Percentiles rank a stretch among this genome's conserved stretches.
Conservation (phyloP, 106 monocot species). For the Platanthera zijinensis region DNA sequence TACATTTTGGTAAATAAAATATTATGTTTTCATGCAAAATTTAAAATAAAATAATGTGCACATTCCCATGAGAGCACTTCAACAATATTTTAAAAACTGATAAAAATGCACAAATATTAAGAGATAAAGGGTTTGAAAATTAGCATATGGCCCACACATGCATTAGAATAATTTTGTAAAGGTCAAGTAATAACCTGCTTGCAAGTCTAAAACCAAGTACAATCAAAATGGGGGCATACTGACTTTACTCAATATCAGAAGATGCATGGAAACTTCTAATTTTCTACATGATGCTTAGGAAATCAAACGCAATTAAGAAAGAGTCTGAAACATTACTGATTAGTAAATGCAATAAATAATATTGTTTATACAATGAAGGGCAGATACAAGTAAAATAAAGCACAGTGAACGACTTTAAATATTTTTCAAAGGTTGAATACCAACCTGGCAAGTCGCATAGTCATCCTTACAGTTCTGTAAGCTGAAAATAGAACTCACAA, state of each 20-base stretch:
- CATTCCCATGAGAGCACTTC: no score
- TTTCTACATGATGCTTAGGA: not conserved
- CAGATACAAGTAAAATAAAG: not conserved
- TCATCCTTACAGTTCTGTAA: slow-evolving; percentile 78
- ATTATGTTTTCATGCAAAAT: no score
- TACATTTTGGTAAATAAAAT: no score
- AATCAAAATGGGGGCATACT: not conserved
- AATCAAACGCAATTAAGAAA: not conserved
- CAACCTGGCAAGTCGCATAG: slow-evolving; percentile 76
- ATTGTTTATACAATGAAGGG: not conserved
- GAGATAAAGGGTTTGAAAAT: no score
- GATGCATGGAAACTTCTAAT: no score
- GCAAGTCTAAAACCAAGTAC: not conserved
- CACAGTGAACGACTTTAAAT: not conserved
- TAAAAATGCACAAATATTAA: no score
- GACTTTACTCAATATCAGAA: not conserved
- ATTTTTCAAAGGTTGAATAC: not conserved
- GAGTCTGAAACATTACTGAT: not conserved
- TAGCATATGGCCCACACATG: no score
- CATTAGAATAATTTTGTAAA: not conserved
- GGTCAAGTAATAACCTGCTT: not conserved
- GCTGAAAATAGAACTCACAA: slow-evolving; percentile 27
- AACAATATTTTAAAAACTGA: no score
- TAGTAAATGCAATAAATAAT: not conserved
- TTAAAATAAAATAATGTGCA: no score